These are phyloP conservation scores for Rhizophora mangle DNA, from an alignment of 345 rosid genomes.

Conservation along the genomic window DNA sequence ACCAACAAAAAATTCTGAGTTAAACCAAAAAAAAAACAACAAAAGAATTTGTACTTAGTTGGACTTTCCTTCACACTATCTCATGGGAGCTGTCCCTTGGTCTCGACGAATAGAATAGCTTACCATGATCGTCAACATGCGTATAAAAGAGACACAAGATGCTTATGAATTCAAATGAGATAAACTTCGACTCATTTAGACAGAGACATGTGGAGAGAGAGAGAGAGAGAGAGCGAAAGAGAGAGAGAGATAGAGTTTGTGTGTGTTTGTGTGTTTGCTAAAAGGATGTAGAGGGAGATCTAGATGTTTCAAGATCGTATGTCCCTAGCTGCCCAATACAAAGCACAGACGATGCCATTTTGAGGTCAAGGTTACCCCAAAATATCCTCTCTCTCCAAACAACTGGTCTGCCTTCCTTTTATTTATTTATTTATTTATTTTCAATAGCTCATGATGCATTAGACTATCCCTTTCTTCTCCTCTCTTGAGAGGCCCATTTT, in stretches of 20 bases:
- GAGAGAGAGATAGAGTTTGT: not conserved
- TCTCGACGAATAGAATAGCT: not conserved
- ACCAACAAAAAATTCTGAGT: no score
- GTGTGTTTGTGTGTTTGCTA: slow-evolving; percentile 13
- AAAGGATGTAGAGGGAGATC: slow-evolving; percentile 7
- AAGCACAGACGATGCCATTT: slow-evolving; percentile 48
- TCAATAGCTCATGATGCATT: not conserved
- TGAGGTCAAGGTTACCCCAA: slow-evolving; percentile 45
- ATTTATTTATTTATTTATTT: slow-evolving; percentile 6
- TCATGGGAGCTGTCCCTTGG: not conserved
- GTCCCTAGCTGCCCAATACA: slow-evolving; percentile 37
- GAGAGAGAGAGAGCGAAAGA: slow-evolving; percentile 7
- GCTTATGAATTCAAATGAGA: slow-evolving; percentile 14
- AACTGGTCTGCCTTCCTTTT: slow-evolving; percentile 40
- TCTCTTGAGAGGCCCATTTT: not conserved
- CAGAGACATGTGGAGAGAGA: not conserved
- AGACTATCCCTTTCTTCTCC: not conserved
- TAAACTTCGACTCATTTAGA: slow-evolving; percentile 29
- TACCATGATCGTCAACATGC: not conserved
- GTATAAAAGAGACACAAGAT: not conserved
- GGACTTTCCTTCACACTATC: no score
- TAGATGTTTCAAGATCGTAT: slow-evolving; percentile 17
- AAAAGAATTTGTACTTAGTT: no score
- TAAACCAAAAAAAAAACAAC: no score
- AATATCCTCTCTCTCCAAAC: slow-evolving; percentile 42